phyloP scores from a whole-genome alignment of 2,329 filamentous ascomycete genomes.

The Colletotrichum tanaceti region DNA sequence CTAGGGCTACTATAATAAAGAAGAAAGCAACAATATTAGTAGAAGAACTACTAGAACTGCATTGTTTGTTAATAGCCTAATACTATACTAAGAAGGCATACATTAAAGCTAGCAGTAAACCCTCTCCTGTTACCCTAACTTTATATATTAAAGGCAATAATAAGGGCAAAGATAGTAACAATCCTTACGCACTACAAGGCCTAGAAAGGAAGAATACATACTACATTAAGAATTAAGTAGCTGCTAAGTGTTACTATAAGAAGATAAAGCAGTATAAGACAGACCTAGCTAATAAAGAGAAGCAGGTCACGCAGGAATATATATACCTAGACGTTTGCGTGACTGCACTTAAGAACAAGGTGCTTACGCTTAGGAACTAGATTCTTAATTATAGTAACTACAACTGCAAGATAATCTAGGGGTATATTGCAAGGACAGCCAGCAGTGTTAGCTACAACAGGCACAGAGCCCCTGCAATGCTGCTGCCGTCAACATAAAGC shows the following conservation, averaged over 20 bases:
- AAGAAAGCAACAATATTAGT: not conserved
- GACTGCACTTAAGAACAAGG: constrained; percentile 21
- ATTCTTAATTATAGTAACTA: constrained; percentile 30
- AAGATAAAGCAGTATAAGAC: constrained; percentile 33
- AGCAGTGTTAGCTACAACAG: not conserved
- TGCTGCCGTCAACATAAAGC: not conserved
- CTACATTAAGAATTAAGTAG: constrained; percentile 25
- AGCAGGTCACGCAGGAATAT: constrained; percentile 5
- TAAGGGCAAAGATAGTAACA: not conserved
- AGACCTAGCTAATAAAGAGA: constrained; percentile 22
- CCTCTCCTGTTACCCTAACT: not conserved
- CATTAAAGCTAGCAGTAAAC: not conserved
- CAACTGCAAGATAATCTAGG: constrained; percentile 24
- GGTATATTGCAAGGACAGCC: constrained; percentile 29
- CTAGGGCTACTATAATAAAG: not conserved
- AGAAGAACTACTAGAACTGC: not conserved
- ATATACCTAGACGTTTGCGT: constrained; percentile 26
- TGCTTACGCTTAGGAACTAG: constrained; percentile 19
- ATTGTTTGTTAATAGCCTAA: not conserved
- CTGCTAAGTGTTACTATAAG: constrained; percentile 33
- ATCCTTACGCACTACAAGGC: too few relatives aligned
- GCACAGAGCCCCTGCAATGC: not conserved
- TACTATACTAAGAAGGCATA: not conserved
- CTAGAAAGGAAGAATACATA: constrained; percentile 1
- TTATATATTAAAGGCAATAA: not conserved